Percentiles rank a stretch among this genome's conserved stretches.
Evolutionary conservation across 2,329 filamentous ascomycete species (phyloP).

Genomic region (Madurella fahalii): DNA sequence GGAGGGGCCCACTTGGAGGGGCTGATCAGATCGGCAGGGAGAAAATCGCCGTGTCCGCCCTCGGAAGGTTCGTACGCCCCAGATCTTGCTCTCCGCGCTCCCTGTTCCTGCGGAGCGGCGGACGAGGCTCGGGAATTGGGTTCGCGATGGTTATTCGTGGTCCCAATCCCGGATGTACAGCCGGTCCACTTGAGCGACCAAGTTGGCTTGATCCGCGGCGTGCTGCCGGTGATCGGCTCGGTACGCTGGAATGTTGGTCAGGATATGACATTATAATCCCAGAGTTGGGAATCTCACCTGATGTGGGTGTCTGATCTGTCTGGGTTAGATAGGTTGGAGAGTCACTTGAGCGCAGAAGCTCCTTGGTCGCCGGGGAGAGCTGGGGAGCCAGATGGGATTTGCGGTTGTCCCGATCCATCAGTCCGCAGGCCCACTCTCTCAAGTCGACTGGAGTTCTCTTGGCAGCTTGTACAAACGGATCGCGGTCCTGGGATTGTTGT

Average conservation of each 20-base stretch:
- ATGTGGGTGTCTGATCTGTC: conserved; percentile 59
- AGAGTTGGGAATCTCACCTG: conserved; percentile 67
- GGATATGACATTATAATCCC: conserved; percentile 54
- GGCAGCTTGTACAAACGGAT: conserved; percentile 91
- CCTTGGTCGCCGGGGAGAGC: conserved; percentile 71
- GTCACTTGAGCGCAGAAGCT: conserved; percentile 63
- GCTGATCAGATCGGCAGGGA: conserved; percentile 62
- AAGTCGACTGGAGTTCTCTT: conserved; percentile 95
- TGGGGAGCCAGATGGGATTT: conserved; percentile 88
- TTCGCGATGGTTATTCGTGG: conserved; percentile 49
- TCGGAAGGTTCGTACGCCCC: conserved; percentile 9
- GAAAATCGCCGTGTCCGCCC: conserved; percentile 35
- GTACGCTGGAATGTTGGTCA: conserved; percentile 43
- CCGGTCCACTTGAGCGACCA: conserved; percentile 43
- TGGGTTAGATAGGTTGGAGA: conserved; percentile 49
- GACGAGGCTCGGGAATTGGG: conserved; percentile 47
- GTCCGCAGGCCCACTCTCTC: conserved; percentile 84
- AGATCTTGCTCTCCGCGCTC: conserved; percentile 6
- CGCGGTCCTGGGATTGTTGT: conserved; percentile 63
- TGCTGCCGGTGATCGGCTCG: conserved; percentile 50
- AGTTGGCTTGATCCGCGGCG: conserved; percentile 44
- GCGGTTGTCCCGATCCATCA: conserved; percentile 93
- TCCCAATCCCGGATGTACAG: conserved; percentile 51
- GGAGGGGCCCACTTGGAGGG: conserved; percentile 55
- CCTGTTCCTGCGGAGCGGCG: conserved; percentile 21